Conservation (phyloP, 1,139 yeast species). For the Blastobotrys ciferrii region DNA sequence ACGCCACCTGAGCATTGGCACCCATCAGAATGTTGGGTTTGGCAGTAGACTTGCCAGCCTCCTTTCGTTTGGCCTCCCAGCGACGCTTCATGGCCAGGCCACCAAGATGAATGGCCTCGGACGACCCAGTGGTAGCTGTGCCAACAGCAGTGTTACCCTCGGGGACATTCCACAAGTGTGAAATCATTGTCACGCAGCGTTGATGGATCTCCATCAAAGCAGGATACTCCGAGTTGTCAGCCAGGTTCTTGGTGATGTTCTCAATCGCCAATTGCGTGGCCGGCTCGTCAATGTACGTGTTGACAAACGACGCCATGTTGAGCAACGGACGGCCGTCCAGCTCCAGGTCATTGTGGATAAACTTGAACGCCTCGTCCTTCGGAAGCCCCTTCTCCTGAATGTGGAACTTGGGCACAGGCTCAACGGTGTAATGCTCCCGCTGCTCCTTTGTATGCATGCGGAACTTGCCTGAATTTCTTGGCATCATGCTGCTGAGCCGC, state of each 20-base stretch:
- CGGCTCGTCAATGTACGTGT: slow-evolving; percentile 59
- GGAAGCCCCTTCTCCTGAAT: slow-evolving; percentile 59
- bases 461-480: slow-evolving; percentile 21
- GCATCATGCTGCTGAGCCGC: slow-evolving; percentile 25
- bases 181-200: slow-evolving; percentile 77
- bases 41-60: slow-evolving; percentile 55
- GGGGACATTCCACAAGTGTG: slow-evolving; percentile 81
- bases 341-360: slow-evolving; percentile 69
- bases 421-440: slow-evolving; percentile 19
- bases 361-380: slow-evolving; percentile 54
- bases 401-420: slow-evolving; percentile 41
- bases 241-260: slow-evolving; percentile 80
- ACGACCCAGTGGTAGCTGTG: slow-evolving; percentile 90
- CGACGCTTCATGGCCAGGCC: slow-evolving; percentile 88
- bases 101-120: slow-evolving; percentile 91
- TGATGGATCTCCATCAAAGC: slow-evolving; percentile 75
- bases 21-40: slow-evolving; percentile 92
- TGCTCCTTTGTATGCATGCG: slow-evolving; percentile 16
- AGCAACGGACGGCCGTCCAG: slow-evolving; percentile 83
- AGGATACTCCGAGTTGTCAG: slow-evolving; percentile 93
- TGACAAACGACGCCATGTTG: slow-evolving; percentile 87
- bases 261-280: slow-evolving; percentile 56
- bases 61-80: slow-evolving; percentile 71
- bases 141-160: slow-evolving; percentile 60
- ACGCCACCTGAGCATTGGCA: slow-evolving; percentile 90